A percentile compares a stretch with the other conserved stretches of the same genome.
These are phyloP conservation scores for Aciculoconidium aculeatum DNA, from an alignment of 805 yeast genomes.

Conservation along the genomic window DNA sequence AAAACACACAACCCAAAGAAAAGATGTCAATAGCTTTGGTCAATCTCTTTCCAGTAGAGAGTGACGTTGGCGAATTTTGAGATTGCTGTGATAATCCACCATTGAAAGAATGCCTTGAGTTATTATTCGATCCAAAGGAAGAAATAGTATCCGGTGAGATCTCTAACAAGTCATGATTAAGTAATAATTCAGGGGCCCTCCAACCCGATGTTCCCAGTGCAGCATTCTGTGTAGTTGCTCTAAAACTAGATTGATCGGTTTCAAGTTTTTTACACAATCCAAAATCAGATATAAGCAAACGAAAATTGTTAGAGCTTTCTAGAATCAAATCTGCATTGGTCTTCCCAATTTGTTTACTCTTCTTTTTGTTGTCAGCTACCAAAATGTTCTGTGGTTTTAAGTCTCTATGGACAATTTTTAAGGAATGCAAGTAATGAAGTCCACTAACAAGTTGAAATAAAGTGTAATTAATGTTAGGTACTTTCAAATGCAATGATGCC, in stretches of 20 bases:
- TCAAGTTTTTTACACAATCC: conserved; percentile 92
- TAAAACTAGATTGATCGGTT: conserved; percentile 85
- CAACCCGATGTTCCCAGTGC: conserved; percentile 95
- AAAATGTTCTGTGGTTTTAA: conserved; percentile 90
- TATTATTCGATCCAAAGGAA: conserved; percentile 18
- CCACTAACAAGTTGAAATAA: conserved; percentile 80
- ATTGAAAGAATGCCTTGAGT: conserved; percentile 11
- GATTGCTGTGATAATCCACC: conserved; percentile 1
- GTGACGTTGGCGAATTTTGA: background rate
- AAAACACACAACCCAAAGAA: conserved; percentile 91
- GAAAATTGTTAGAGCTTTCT: conserved; percentile 34
- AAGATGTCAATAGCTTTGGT: conserved; percentile 92
- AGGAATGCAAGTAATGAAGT: conserved; percentile 75
- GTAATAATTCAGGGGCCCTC: conserved; percentile 90
- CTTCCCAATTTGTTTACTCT: conserved; percentile 4
- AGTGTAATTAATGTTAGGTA: conserved; percentile 42
- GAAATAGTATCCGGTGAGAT: conserved; percentile 35
- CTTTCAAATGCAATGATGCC: conserved; percentile 31
- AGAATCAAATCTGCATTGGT: too few species aligned
- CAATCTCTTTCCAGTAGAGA: conserved; percentile 43
- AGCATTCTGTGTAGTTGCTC: conserved; percentile 87
- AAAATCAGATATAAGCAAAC: conserved; percentile 88
- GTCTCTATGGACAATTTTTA: conserved; percentile 92
- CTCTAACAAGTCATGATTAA: conserved; percentile 32
- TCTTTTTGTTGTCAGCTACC: conserved; percentile 63